Conservation (phyloP, 257 asterid species). For the Jacaranda copaia region DNA sequence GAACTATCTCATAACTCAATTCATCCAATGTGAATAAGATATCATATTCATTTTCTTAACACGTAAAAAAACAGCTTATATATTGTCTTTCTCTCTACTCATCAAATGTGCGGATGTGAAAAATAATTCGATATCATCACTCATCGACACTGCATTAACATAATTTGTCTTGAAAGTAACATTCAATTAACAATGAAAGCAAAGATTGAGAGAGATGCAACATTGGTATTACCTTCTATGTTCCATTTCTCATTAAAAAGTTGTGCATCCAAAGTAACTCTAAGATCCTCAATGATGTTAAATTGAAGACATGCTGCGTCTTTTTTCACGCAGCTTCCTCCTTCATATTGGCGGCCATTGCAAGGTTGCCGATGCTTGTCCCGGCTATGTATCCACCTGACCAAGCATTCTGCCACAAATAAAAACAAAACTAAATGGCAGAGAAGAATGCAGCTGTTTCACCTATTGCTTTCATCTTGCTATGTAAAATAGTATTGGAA, state of each 20-base stretch:
- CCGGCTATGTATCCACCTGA: slow-evolving; percentile 95
- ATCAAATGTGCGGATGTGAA: too few species aligned
- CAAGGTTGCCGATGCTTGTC: slow-evolving; percentile 72
- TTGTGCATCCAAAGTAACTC: neutral
- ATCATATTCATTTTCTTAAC: too few species aligned
- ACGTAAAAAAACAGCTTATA: too few species aligned
- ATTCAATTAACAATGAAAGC: too few species aligned
- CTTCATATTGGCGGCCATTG: slow-evolving; percentile 41
- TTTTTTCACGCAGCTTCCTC: slow-evolving; percentile 36
- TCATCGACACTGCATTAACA: too few species aligned
- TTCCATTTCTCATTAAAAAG: neutral
- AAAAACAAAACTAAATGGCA: neutral
- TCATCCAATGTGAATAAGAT: too few species aligned
- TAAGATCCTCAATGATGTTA: neutral
- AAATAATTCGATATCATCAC: too few species aligned
- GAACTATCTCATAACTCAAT: too few species aligned
- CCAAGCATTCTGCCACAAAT: slow-evolving; percentile 86
- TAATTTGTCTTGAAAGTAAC: too few species aligned
- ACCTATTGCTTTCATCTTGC: neutral
- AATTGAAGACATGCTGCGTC: neutral
- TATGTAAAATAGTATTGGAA: neutral
- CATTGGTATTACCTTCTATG: neutral
- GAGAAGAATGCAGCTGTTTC: neutral
- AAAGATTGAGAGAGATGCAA: neutral
- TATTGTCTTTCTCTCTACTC: too few species aligned